Base-by-base conservation (phyloP, 2,329 filamentous ascomycete species). In the Alternaria angustiovoidea region DNA sequence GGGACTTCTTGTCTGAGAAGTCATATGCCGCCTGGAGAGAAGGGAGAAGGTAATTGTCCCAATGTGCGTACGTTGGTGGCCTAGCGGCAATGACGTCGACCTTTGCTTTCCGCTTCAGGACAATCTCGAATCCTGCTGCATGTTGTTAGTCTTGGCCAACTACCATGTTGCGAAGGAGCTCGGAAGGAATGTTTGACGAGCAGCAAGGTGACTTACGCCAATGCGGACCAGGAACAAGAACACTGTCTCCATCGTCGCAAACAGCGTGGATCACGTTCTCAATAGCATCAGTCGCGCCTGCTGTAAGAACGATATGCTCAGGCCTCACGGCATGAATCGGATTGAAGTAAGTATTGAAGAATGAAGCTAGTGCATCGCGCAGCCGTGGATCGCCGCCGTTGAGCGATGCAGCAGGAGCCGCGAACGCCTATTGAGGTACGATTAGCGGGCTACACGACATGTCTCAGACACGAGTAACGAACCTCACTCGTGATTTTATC, bases 11-110 rank as follows among this genome's bases (percentile, higher is more conserved):
- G 18, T 63, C 58, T 11, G 71, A 68, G 54, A 73, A 75, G 57
- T 75, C 67, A 56, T 75, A 75, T 4, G 71, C 70, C 9, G 72
- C 69, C 54, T 72, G 72, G 1, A 75, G 63, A 5, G 73, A 74
- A 4, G 73, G 66, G 5, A 75, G 47, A 22, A 75, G 67, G 49
- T 76, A 74, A 46, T 73, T 75, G 62, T 74, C 70, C 57, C 72
- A 70, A 44, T 73, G 72, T 20, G 66, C 61, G 58, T 75, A 75
- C 11, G 68, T 72, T 4, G 72, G 72, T 18, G 73, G 71, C 20
- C 66, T 64, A 16, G 71, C 73, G 14, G 69, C 54, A 8, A 75
- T 64, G 30, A 69, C 65, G 43, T 71, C 69, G 46, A 76, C 68
- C 24, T 71, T 72, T 18, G 70, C 44, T 28, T 68, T 65, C 8